These are phyloP conservation scores for Hygrocybe coccinea DNA, from an alignment of 768 basidiomycete species.

Conservation along the genomic window DNA sequence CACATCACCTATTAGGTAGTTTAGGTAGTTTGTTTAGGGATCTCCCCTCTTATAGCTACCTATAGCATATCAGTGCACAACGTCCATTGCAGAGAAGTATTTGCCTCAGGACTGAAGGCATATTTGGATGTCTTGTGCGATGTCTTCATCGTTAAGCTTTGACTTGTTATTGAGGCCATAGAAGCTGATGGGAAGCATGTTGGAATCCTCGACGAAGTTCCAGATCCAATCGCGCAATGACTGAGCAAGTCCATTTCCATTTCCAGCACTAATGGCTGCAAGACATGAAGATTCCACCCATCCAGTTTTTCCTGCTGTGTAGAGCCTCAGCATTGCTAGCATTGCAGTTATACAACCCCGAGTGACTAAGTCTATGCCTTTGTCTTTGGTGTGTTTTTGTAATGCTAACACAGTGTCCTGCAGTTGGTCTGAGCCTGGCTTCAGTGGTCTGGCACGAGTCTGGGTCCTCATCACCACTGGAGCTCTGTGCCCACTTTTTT, in stretches of 20 bases:
- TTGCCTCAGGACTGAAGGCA: slow-evolving; percentile 12
- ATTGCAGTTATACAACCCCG: background rate
- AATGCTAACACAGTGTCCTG: too few species aligned
- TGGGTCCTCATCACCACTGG: too few species aligned
- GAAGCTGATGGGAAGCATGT: background rate
- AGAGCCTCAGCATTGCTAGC: background rate
- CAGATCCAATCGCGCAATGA: slow-evolving; percentile 5
- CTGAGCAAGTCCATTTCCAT: background rate
- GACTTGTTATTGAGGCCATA: slow-evolving; percentile 1
- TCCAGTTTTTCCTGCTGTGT: background rate
- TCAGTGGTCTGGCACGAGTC: too few species aligned
- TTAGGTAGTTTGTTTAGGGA: too few species aligned
- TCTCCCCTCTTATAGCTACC: too few species aligned
- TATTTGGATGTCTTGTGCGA: slow-evolving; percentile 13
- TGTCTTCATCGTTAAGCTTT: slow-evolving; percentile 12
- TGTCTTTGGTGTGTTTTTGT: background rate
- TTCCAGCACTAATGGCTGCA: background rate
- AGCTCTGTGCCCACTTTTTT: too few species aligned
- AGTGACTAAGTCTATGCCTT: background rate
- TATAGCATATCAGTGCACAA: too few species aligned
- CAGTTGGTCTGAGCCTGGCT: too few species aligned
- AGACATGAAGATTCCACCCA: background rate
- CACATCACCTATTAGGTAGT: too few species aligned
- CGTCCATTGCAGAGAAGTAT: slow-evolving; percentile 11
- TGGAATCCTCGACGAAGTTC: slow-evolving; percentile 4